These are phyloP conservation scores for Vigna unguiculata DNA, from an alignment of 306 rosid genomes.

Conservation along the genomic window DNA sequence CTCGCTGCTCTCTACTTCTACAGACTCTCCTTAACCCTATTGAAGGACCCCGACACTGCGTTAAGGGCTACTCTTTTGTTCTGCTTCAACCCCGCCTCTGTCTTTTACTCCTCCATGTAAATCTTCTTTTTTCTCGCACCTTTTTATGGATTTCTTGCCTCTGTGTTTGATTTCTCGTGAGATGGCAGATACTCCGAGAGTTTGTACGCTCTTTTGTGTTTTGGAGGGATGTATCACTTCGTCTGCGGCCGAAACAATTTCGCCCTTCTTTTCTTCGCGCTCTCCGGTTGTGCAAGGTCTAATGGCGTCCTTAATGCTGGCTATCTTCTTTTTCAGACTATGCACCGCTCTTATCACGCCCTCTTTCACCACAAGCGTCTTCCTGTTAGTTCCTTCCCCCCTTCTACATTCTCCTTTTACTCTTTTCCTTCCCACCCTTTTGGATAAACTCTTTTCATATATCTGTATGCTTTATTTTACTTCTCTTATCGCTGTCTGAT, in stretches of 20 bases:
- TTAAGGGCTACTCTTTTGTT: constrained; percentile 80
- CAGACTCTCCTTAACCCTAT: constrained; percentile 72
- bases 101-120: constrained; percentile 85
- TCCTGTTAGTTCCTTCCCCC: constrained; percentile 54
- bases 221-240: constrained; percentile 87
- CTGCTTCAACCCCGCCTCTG: constrained; percentile 95
- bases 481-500: too few species aligned
- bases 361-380: constrained; percentile 53
- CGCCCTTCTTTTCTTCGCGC: constrained; percentile 68
- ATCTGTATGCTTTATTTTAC: too few species aligned
- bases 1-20: constrained; percentile 70
- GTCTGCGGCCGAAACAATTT: constrained; percentile 56
- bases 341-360: constrained; percentile 75
- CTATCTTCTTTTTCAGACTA: constrained; percentile 82
- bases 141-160: background rate
- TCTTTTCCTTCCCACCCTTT: background rate
- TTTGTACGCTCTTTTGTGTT: constrained; percentile 71
- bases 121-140: background rate
- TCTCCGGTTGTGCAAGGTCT: constrained; percentile 84
- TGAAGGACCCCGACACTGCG: constrained; percentile 71
- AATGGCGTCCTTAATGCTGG: constrained; percentile 93
- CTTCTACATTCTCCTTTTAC: background rate
- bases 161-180: constrained; percentile 34
- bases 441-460: background rate
- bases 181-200: constrained; percentile 84